phyloP scores from a whole-genome alignment of 768 basidiomycete species.

The Calocybe indica region DNA sequence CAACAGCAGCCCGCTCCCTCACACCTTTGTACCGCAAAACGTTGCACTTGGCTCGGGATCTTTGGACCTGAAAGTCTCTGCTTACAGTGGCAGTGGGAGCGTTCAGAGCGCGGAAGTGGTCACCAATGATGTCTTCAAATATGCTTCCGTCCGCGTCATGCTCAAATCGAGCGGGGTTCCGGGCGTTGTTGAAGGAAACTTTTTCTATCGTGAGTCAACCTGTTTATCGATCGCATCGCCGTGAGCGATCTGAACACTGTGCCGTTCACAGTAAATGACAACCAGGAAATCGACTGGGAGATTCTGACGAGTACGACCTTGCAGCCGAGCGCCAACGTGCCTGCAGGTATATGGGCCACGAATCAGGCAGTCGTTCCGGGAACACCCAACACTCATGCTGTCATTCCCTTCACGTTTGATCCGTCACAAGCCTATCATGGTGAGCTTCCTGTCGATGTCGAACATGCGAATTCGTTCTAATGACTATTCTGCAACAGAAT shows the following conservation, averaged over 20 bases:
- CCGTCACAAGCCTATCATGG: constrained; percentile 27
- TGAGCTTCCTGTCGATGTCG: constrained; percentile 7
- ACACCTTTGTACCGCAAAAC: constrained; percentile 21
- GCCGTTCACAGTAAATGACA: constrained; percentile 17
- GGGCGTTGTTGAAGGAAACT: constrained; percentile 30
- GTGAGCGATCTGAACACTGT: neutral
- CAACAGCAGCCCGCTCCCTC: constrained; percentile 14
- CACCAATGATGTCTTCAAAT: constrained; percentile 22
- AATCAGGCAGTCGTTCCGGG: constrained; percentile 22
- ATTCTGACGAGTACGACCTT: constrained; percentile 28
- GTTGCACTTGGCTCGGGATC: constrained; percentile 24
- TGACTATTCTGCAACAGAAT: constrained; percentile 14
- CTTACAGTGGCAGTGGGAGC: constrained; percentile 21
- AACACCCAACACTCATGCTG: constrained; percentile 10
- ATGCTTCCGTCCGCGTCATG: constrained; percentile 28
- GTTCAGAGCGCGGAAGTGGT: constrained; percentile 23
- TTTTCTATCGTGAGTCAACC: constrained; percentile 24
- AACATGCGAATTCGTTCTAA: neutral
- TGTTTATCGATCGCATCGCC: neutral
- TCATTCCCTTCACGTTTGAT: constrained; percentile 25
- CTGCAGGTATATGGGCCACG: constrained; percentile 30
- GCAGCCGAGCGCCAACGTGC: constrained; percentile 17
- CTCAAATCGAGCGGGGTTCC: constrained; percentile 25
- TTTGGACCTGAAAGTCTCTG: constrained; percentile 26
- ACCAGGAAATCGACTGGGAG: constrained; percentile 28